phyloP scores from a whole-genome alignment of 1,284 basidiomycete genomes.

The Moniliella sp. region DNA sequence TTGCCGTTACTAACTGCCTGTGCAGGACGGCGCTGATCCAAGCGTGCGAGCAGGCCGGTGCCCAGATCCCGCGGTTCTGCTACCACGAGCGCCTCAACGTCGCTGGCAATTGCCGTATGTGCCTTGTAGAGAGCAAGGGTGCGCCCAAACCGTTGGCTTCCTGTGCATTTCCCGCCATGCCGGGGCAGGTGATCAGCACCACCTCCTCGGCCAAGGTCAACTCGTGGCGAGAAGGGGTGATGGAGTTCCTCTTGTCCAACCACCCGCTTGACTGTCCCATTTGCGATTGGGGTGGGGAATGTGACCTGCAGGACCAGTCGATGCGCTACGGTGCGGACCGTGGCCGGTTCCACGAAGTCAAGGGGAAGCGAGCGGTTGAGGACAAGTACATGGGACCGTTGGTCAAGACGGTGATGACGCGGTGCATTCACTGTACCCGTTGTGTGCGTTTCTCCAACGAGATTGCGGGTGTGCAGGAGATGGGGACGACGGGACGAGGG shows the following conservation, averaged over 20 bases:
- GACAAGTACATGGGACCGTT: conserved; percentile 95
- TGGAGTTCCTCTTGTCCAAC: conserved; percentile 94
- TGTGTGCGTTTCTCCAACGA: conserved; percentile 98
- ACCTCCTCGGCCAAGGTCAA: conserved; percentile 84
- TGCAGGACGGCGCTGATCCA: conserved; percentile 56
- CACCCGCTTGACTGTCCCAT: conserved; percentile 95
- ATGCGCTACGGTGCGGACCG: conserved; percentile 98
- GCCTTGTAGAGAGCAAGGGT: conserved; percentile 77
- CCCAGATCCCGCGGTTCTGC: conserved; percentile 47
- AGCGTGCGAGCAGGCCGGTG: conserved; percentile 47
- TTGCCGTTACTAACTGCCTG: too few relatives aligned
- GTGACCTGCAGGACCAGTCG: conserved; percentile 95
- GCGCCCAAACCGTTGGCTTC: conserved; percentile 62
- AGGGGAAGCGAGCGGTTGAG: conserved; percentile 93
- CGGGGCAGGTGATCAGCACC: conserved; percentile 82
- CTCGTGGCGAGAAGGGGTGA: conserved; percentile 72
- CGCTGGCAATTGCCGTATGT: conserved; percentile 40
- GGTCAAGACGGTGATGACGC: conserved; percentile 97
- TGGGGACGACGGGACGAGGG: conserved; percentile 87
- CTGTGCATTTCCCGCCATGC: conserved; percentile 91
- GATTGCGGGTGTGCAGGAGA: conserved; percentile 88
- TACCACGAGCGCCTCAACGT: conserved; percentile 56
- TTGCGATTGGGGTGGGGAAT: conserved; percentile 64
- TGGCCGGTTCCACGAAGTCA: conserved; percentile 87
- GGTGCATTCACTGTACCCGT: conserved; percentile 97